Percentiles rank a stretch among this genome's conserved stretches.
phyloP scores from a whole-genome alignment of 169 alveolate genomes.

The Cyclospora cayetanensis region DNA sequence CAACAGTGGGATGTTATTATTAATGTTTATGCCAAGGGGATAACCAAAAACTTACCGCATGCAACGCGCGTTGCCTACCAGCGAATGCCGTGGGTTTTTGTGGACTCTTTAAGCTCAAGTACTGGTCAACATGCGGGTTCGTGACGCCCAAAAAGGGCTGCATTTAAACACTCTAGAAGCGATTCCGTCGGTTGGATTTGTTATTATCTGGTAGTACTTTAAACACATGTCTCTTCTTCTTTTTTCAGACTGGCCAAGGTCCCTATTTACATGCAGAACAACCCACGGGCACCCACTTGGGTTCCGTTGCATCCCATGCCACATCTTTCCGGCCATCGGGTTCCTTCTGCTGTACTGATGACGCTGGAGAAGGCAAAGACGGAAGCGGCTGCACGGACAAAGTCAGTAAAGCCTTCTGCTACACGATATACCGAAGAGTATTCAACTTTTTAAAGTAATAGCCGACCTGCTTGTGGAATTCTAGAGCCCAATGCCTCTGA shows the following conservation, averaged over 20 bases:
- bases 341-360: conserved; percentile 76
- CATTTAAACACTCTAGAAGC: too few species aligned
- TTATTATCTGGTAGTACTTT: too few species aligned
- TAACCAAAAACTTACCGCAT: conserved; percentile 42
- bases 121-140: too few species aligned
- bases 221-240: too few species aligned
- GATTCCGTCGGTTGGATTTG: too few species aligned
- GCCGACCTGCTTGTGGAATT: not conserved
- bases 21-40: conserved; percentile 78
- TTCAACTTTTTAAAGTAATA: not conserved
- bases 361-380: conserved; percentile 80
- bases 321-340: conserved; percentile 66
- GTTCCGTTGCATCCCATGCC: conserved; percentile 83
- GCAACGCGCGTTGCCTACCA: conserved; percentile 81
- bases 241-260: conserved; percentile 77
- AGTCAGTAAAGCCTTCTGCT: conserved; percentile 28
- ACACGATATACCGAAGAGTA: not conserved
- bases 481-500: not conserved
- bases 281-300: conserved; percentile 86
- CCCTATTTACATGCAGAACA: conserved; percentile 81
- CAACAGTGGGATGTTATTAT: conserved; percentile 89
- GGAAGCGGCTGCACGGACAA: conserved; percentile 80
- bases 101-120: not conserved
- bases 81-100: conserved; percentile 63
- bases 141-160: too few species aligned